Base-by-base conservation (phyloP, 1,284 basidiomycete species). In the Microbotryum intermedium region DNA sequence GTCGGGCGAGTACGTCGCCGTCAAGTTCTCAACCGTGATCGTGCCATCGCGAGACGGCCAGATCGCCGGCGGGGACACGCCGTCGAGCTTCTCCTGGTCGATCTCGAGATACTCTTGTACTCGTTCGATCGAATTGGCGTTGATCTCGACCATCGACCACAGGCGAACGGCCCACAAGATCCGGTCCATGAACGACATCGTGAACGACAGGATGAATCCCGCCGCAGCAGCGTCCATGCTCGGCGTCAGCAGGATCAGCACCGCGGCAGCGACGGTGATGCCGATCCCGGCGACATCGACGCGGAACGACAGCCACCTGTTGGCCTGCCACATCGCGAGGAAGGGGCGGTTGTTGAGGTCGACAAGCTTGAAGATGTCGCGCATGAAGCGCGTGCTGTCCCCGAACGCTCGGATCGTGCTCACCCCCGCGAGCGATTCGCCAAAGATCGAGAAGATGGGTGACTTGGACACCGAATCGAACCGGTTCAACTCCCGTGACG, bases 331-430 rank as follows among this genome's bases (percentile, higher is more conserved):
- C 4, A 76, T 65, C 59, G 66, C 67, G 53, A 72, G 69, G 53
- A 70, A 68, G 45, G 72, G 71, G 57, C 64, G 72, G 67, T 76
- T 76, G 64, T 79, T 79, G 72, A 46, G 74, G 66, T 81, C 79
- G 25, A 80, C 60, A 25, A 76, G 73, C 10, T 72, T 56, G 62
- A 79, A 72, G 23, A 78, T 67, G 55, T 77, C 74, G 28, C 72
- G 60, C 50, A 76, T 74, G 71, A 80, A 80, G 10, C 78, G 72
- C 6, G 74, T 73, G 21, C 73, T 73, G 55, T 79, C 79, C 52
- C 77, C 79, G 58, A 78, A 81, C 0, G 79, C 77, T 29, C 80
- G 73, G 44, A 82, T 78, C 0, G 78, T 78, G 0, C 74, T 73
- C 61, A 79, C 77, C 23, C 80, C 79, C 42, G 67, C 64, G 42